Conservation (phyloP, 768 basidiomycete species). For the Termitomyces sp. region DNA sequence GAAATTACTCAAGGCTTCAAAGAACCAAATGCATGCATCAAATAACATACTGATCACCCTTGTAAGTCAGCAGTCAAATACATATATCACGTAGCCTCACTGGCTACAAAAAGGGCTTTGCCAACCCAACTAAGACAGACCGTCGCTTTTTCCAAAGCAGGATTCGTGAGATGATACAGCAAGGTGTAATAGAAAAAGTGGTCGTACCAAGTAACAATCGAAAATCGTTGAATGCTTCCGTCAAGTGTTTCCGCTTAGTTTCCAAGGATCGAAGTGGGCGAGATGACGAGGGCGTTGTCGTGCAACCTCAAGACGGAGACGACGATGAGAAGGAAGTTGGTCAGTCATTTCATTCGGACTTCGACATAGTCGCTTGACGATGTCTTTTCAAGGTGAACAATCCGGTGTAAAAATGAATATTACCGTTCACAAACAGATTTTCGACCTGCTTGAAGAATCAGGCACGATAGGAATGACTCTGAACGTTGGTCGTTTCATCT, state of each 20-base stretch:
- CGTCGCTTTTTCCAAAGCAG: slow-evolving; percentile 79
- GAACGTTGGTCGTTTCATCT: slow-evolving; percentile 37
- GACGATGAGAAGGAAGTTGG: slow-evolving; percentile 29
- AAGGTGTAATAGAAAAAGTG: slow-evolving; percentile 72
- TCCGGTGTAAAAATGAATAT: slow-evolving; percentile 50
- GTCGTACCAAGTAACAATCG: slow-evolving; percentile 55
- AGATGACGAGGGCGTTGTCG: slow-evolving; percentile 28
- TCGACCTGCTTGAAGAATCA: slow-evolving; percentile 65
- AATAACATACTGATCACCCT: slow-evolving; percentile 74
- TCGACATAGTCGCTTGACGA: not conserved
- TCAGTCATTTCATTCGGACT: slow-evolving; percentile 6
- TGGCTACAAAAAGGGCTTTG: slow-evolving; percentile 53
- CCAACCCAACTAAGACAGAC: slow-evolving; percentile 67
- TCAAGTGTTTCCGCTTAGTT: slow-evolving; percentile 66
- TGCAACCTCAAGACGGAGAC: slow-evolving; percentile 39
- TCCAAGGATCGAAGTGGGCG: slow-evolving; percentile 30
- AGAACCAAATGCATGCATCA: slow-evolving; percentile 64
- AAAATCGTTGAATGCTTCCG: slow-evolving; percentile 36
- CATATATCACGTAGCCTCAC: not conserved
- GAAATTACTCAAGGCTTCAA: slow-evolving; percentile 65
- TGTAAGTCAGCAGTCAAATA: slow-evolving; percentile 33
- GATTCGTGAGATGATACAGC: slow-evolving; percentile 65
- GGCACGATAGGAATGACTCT: slow-evolving; percentile 68
- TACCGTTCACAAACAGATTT: slow-evolving; percentile 74
- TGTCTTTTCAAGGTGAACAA: slow-evolving; percentile 20